Percentiles rank a stretch among this genome's conserved stretches.
These are phyloP conservation scores for Lepraria neglecta DNA, from an alignment of 495 filamentous ascomycete species.

Conservation along the genomic window DNA sequence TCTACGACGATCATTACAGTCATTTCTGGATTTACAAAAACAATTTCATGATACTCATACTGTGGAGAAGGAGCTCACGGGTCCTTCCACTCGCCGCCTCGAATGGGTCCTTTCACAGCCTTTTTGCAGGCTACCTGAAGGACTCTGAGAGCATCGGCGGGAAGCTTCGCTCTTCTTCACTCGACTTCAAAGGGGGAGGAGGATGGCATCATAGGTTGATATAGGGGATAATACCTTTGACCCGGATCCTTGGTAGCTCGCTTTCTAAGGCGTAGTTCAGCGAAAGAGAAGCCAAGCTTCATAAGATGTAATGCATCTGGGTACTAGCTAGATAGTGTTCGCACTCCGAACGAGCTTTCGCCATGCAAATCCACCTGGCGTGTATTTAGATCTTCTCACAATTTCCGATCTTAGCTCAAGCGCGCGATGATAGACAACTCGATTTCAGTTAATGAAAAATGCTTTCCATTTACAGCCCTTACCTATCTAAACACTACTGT, in stretches of 20 bases:
- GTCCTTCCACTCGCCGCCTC: neutral
- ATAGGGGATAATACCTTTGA: too few relatives aligned
- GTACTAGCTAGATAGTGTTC: neutral
- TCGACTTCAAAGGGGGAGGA: neutral
- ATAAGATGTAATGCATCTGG: neutral
- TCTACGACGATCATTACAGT: neutral
- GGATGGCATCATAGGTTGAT: neutral
- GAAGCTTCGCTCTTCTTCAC: neutral
- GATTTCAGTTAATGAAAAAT: neutral
- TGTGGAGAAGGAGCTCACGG: neutral
- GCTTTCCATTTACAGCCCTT: slow-evolving; percentile 10
- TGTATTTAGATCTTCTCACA: neutral
- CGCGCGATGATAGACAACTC: neutral
- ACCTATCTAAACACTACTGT: neutral
- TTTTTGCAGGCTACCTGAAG: neutral
- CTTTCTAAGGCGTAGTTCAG: neutral
- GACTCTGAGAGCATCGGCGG: neutral
- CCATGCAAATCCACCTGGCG: too few relatives aligned
- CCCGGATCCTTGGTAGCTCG: too few relatives aligned
- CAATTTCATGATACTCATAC: too few relatives aligned
- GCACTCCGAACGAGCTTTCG: neutral
- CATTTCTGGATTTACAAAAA: neutral
- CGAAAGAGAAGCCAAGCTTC: neutral
- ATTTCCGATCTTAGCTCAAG: neutral
- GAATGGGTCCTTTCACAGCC: neutral